A percentile compares a stretch with the other conserved stretches of the same genome.
These are phyloP conservation scores for Alternaria triticina DNA, from an alignment of 2,329 filamentous ascomycete genomes.

Conservation along the genomic window DNA sequence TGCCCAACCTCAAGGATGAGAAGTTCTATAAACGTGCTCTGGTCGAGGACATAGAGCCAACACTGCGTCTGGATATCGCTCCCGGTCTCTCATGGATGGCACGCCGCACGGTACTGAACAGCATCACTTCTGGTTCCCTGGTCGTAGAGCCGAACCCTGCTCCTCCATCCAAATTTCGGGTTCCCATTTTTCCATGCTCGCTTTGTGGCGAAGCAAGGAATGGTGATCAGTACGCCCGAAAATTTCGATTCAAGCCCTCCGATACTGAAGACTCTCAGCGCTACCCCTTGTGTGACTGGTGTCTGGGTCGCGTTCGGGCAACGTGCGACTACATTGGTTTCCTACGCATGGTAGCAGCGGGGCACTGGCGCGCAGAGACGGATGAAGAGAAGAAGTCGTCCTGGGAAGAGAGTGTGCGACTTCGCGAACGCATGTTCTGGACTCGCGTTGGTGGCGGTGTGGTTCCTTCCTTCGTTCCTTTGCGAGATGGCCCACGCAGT, in stretches of 20 bases:
- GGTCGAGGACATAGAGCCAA: slow-evolving; percentile 92
- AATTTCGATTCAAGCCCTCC: slow-evolving; percentile 86
- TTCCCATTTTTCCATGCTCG: slow-evolving; percentile 73
- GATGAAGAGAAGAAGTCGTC: slow-evolving; percentile 83
- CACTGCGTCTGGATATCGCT: slow-evolving; percentile 84
- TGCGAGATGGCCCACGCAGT: slow-evolving; percentile 42
- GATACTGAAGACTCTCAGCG: slow-evolving; percentile 86
- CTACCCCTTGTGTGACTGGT: slow-evolving; percentile 90
- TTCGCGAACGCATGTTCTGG: slow-evolving; percentile 98
- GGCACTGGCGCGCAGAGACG: slow-evolving; percentile 85
- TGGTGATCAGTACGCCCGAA: slow-evolving; percentile 73
- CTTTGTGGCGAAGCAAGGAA: slow-evolving; percentile 86
- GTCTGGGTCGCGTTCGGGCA: slow-evolving; percentile 79
- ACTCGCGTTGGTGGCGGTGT: slow-evolving; percentile 90
- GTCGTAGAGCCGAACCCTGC: slow-evolving; percentile 78
- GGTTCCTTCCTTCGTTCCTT: slow-evolving; percentile 65
- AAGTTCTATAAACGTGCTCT: slow-evolving; percentile 93
- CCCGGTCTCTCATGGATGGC: slow-evolving; percentile 94
- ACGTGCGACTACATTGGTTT: slow-evolving; percentile 95
- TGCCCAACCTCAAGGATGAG: slow-evolving; percentile 80
- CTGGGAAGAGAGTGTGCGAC: slow-evolving; percentile 91
- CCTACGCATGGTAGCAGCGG: slow-evolving; percentile 87
- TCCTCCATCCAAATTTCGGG: slow-evolving; percentile 59
- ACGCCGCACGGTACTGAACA: slow-evolving; percentile 79
- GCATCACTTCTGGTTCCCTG: slow-evolving; percentile 83